A percentile compares a stretch with the other conserved stretches of the same genome.
Evolutionary conservation across 2,329 filamentous ascomycete genomes (phyloP).

Genomic region (Fusarium praegraminearum): DNA sequence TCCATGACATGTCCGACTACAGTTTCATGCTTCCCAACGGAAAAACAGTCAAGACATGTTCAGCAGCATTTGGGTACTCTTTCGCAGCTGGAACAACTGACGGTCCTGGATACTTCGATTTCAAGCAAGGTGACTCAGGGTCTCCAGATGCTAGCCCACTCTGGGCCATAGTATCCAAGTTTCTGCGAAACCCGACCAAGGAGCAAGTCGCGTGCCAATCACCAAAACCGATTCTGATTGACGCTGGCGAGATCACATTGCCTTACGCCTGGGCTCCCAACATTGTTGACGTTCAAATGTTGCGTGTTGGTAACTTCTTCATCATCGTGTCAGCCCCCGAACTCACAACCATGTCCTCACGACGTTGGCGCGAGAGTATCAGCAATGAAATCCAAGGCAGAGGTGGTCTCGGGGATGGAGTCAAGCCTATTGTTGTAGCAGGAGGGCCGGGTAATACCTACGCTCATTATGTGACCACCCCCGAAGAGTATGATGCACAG

Average conservation of each 20-base stretch:
- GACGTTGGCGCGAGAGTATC: conserved; percentile 11
- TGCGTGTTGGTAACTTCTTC: conserved; percentile 15
- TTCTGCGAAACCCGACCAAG: neutral
- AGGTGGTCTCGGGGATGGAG: neutral
- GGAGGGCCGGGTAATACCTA: conserved; percentile 12
- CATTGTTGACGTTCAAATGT: conserved; percentile 10
- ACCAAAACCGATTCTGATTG: conserved; percentile 9
- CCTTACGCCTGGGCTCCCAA: conserved; percentile 21
- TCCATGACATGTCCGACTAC: conserved; percentile 2
- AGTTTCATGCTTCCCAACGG: neutral
- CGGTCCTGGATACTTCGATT: conserved; percentile 13
- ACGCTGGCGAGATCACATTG: neutral
- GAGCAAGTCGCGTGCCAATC: conserved; percentile 4
- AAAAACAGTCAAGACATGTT: neutral
- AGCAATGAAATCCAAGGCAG: neutral
- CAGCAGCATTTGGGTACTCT: neutral
- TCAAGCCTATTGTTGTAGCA: conserved; percentile 9
- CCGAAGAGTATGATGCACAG: conserved; percentile 17
- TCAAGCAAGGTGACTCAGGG: conserved; percentile 9
- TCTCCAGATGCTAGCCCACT: conserved; percentile 9
- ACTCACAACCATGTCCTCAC: conserved; percentile 3
- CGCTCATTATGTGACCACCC: conserved; percentile 10
- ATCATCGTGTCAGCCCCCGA: conserved; percentile 6
- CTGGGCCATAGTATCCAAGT: conserved; percentile 14
- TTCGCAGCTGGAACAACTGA: conserved; percentile 20